Evolutionary conservation across 352 stramenopile genomes (phyloP), one percentile per base, ranked within the genome.

Genomic region (Elongisporangium senticosum): DNA sequence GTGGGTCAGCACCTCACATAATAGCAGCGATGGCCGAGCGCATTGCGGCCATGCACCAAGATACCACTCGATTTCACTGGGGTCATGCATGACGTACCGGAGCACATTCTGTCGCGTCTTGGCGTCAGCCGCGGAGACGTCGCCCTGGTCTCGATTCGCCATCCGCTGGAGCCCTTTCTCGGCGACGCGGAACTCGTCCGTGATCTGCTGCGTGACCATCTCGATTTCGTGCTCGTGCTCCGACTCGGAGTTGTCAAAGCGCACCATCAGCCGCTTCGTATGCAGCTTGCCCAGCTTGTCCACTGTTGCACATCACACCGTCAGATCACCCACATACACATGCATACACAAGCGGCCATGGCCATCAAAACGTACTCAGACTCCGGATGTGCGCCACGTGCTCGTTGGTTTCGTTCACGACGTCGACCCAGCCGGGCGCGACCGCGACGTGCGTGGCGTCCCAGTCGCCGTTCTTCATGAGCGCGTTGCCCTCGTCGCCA

Each of bases 101-200:
- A 93, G 82, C 19, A 95, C 85, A 62, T 95, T 95, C 59, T 95
- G 85, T 23, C 83, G 73, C 40, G 85, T 89, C 70, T 95, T 95
- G 40, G 83, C 80, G 57, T 95, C 83, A 4, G 85, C 81, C 20
- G 83, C 80, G 13, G 85, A 91, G 56, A 87, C 78, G 28, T 89
- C 81, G 10, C 77, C 75, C 49, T 86, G 79, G 24, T 72, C 64
- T 39, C 71, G 69, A 54, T 81, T 83, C 11, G 69, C 77, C 85
- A 95, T 91, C 51, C 81, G 72, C 56, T 89, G 75, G 47, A 95
- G 63, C 20, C 75, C 81, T 19, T 83, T 75, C 71, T 95, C 85
- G 28, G 85, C 83, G 48, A 74, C 87, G 21, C 85, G 79, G 59
- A 95, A 95, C 70, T 90, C 81, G 56, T 75, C 74, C 52, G 85